Conservation (phyloP, 495 filamentous ascomycete genomes). For the Penicillium turbatum region DNA sequence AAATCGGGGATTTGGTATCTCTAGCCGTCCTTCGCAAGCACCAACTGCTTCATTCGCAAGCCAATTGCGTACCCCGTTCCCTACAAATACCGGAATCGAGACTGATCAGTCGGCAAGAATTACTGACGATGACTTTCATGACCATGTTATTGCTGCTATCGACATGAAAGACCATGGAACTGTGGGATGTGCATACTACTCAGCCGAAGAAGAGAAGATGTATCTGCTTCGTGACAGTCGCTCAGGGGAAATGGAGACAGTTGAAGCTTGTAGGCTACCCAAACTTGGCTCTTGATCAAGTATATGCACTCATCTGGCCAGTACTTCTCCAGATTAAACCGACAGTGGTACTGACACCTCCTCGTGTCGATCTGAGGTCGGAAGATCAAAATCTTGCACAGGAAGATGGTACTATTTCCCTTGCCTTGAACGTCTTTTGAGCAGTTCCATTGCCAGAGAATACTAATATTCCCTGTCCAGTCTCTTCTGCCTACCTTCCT, state of each 20-base stretch:
- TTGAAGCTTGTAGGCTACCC: constrained; percentile 57
- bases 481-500: constrained; percentile 47
- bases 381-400: constrained; percentile 22
- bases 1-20: constrained; percentile 5
- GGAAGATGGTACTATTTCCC: constrained; percentile 21
- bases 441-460: not conserved
- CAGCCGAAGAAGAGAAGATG: constrained; percentile 66
- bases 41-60: constrained; percentile 4
- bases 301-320: constrained; percentile 10
- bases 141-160: constrained; percentile 80
- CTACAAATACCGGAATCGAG: constrained; percentile 5
- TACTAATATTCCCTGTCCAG: constrained; percentile 12
- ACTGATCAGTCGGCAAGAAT: constrained; percentile 2
- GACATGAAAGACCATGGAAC: constrained; percentile 67
- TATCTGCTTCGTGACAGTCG: constrained; percentile 79
- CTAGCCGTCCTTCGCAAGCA: not conserved
- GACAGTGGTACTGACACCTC: constrained; percentile 72
- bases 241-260: constrained; percentile 61
- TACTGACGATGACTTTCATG: constrained; percentile 51
- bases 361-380: constrained; percentile 57
- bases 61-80: constrained; percentile 11
- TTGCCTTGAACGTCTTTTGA: not conserved
- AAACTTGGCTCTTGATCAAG: not conserved
- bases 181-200: constrained; percentile 86
- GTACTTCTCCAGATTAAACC: constrained; percentile 75